Evolutionary conservation across 2,329 filamentous ascomycete genomes (phyloP).

Genomic region (Paecilomyces dactylethromorphus): DNA sequence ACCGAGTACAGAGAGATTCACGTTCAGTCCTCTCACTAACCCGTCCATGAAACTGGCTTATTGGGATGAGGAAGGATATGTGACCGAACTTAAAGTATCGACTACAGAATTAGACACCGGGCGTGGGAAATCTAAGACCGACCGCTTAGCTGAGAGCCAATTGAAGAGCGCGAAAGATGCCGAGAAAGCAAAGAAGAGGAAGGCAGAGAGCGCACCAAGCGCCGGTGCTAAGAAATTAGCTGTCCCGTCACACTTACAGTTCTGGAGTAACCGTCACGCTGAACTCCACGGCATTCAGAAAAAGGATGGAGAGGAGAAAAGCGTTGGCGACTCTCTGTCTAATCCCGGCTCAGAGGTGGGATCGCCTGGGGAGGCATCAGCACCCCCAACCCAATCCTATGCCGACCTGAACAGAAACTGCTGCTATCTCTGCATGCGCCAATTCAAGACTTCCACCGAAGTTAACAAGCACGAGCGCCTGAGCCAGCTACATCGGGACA

Average conservation of each 20-base stretch:
- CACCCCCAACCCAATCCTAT: slow-evolving; percentile 50
- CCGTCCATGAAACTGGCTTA: slow-evolving; percentile 63
- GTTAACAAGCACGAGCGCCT: slow-evolving; percentile 55
- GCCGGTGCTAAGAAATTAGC: slow-evolving; percentile 39
- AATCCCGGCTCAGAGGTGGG: slow-evolving; percentile 17
- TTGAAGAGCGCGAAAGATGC: slow-evolving; percentile 31
- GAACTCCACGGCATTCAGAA: slow-evolving; percentile 53
- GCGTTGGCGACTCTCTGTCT: slow-evolving; percentile 6
- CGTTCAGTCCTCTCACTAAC: slow-evolving; percentile 66
- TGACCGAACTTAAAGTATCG: slow-evolving; percentile 58
- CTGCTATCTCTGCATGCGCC: slow-evolving; percentile 57
- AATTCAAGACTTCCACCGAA: slow-evolving; percentile 50
- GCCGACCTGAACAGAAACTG: slow-evolving; percentile 52
- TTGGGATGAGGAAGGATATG: slow-evolving; percentile 69
- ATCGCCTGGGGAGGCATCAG: slow-evolving; percentile 13
- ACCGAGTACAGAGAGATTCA: slow-evolving; percentile 54
- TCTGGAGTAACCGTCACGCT: slow-evolving; percentile 65
- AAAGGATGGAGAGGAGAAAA: slow-evolving; percentile 21
- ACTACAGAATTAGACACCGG: slow-evolving; percentile 38
- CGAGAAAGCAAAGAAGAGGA: slow-evolving; percentile 41
- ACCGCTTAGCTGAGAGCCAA: slow-evolving; percentile 18
- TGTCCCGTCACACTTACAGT: slow-evolving; percentile 60
- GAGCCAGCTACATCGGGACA: slow-evolving; percentile 51
- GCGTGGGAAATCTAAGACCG: slow-evolving; percentile 14
- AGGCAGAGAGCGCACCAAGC: slow-evolving; percentile 34